Evolutionary conservation across 1,284 basidiomycete genomes (phyloP), one percentile per base, ranked within the genome.

Genomic region (Melampsora larici-populina): DNA sequence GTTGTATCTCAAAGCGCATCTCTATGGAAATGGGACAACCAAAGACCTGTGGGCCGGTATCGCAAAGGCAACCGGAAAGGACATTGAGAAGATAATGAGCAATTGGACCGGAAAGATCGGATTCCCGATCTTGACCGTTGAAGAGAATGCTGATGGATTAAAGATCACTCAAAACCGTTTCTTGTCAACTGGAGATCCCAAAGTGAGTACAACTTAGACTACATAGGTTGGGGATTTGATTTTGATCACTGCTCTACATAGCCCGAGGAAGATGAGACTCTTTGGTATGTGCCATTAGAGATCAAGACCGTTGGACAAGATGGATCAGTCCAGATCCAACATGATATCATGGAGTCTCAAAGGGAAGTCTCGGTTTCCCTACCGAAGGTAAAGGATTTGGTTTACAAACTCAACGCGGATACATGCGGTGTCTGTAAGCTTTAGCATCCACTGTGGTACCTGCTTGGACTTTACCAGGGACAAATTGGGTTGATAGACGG

Each of bases 21-120:
- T 90, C 17, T 97, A 92, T 84, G 89, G 88, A 49, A 97, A 94
- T 84, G 92, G 90, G 66, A 89, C 91, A 74, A 95, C 94, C 18
- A 88, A 88, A 78, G 92, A 98, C 82, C 87, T 99, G 1, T 98
- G 94, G 93, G 87, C 90, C 70, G 94, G 93, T 29, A 93, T 98
- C 80, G 87, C 89, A 74, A 87, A 89, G 81, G 89, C 93, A 1
- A 92, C 91, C 58, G 91, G 90, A 18, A 82, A 90, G 49, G 90
- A 97, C 81, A 89, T 97, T 65, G 87, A 90, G 17, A 87, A 87
- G 76, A 88, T 98, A 81, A 96, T 98, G 92, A 88, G 92, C 79
- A 91, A 91, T 83, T 99, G 95, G 96, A 91, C 95, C 51, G 88
- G 89, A 78, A 92, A 94, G 88, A 90, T 90, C 79, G 79, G 84